Conservation (phyloP, 176 grass and related monocot genomes). For the Bonia amplexicaulis region DNA sequence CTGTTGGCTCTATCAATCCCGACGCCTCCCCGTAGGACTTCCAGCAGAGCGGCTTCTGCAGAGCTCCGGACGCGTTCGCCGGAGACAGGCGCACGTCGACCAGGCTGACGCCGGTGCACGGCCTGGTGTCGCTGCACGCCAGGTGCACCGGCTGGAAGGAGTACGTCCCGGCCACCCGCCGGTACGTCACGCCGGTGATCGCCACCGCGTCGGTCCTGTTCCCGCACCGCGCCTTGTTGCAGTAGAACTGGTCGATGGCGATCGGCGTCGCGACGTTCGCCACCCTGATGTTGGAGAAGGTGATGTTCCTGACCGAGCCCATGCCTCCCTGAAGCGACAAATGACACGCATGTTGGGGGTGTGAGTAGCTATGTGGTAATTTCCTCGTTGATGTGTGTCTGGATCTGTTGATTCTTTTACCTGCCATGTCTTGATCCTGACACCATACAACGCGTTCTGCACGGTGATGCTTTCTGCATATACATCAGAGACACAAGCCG, state of each 20-base stretch:
- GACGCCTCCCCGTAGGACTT: conserved; percentile 50
- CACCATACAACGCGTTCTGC: conserved; percentile 60
- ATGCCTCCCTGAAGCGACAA: conserved; percentile 50
- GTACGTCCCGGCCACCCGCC: conserved; percentile 52
- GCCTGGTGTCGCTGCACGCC: conserved; percentile 66
- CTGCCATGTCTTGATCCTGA: conserved; percentile 90
- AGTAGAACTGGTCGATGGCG: conserved; percentile 82
- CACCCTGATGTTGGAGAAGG: conserved; percentile 63
- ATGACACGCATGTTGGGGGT: not conserved
- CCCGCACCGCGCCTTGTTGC: conserved; percentile 47
- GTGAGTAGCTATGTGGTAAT: too few species aligned
- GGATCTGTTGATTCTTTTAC: not conserved
- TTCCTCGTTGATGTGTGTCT: not conserved
- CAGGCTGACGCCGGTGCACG: conserved; percentile 54
- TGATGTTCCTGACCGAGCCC: conserved; percentile 66
- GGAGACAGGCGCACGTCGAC: conserved; percentile 43
- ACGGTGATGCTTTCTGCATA: conserved; percentile 48
- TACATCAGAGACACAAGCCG: conserved; percentile 71
- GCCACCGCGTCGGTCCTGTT: conserved; percentile 56
- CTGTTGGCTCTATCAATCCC: conserved; percentile 27
- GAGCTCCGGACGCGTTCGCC: not conserved
- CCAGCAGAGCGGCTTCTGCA: conserved; percentile 46
- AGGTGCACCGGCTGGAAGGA: conserved; percentile 51
- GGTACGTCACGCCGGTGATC: conserved; percentile 50
- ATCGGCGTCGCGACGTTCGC: conserved; percentile 56